These are phyloP conservation scores for Isochrysis galbana DNA, from an alignment of 78 protist genomes.

Conservation along the genomic window DNA sequence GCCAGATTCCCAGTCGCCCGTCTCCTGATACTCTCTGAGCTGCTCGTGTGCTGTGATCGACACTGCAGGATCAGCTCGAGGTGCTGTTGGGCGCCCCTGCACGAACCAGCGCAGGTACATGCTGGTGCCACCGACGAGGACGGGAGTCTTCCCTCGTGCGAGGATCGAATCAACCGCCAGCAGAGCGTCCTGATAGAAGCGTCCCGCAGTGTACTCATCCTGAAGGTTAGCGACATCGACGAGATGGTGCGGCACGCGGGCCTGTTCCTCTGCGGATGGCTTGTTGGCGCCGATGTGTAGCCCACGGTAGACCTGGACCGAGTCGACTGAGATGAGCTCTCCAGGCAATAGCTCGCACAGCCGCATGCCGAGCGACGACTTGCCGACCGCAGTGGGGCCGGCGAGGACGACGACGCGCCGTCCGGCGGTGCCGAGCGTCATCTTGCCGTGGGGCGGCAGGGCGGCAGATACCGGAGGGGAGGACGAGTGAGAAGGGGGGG, in stretches of 20 bases:
- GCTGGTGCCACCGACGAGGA: not conserved
- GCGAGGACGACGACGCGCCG: not conserved
- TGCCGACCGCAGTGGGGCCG: conserved; percentile 26
- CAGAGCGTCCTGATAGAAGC: not conserved
- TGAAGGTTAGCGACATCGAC: not conserved
- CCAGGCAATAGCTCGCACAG: not conserved
- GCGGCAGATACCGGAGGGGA: no score
- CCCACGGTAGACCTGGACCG: conserved; percentile 23
- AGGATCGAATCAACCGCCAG: not conserved
- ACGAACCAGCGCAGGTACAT: conserved; percentile 24
- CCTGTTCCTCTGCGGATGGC: not conserved
- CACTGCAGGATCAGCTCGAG: not conserved
- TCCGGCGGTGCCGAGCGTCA: not conserved
- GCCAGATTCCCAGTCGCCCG: not conserved
- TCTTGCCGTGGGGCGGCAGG: no score
- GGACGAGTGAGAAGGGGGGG: no score
- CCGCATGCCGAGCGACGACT: not conserved
- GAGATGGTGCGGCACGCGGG: not conserved
- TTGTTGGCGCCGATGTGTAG: conserved; percentile 1
- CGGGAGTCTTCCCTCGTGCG: not conserved
- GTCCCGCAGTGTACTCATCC: not conserved
- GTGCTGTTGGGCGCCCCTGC: not conserved
- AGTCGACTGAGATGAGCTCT: conserved; percentile 21
- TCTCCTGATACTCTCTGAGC: not conserved
- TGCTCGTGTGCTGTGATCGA: not conserved